Conservation (phyloP, 768 basidiomycete species). For the Boletellus ananas region DNA sequence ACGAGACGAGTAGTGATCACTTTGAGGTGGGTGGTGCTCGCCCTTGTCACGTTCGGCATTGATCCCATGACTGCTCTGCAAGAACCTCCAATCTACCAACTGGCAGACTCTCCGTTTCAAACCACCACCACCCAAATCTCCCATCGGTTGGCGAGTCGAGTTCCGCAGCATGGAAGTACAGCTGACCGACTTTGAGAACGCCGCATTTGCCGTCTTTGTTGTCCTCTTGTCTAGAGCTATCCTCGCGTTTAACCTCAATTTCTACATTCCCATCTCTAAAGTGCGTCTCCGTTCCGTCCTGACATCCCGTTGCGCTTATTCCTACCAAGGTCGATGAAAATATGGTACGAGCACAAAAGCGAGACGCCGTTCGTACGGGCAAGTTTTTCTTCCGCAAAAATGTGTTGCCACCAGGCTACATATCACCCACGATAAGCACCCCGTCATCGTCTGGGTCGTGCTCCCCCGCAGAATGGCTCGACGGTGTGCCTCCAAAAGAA, state of each 20-base stretch:
- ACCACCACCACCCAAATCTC: conserved; percentile 88
- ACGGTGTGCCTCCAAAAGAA: conserved; percentile 45
- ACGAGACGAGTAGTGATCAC: conserved; percentile 83
- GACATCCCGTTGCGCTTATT: background rate
- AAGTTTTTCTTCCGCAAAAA: conserved; percentile 91
- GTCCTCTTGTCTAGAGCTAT: conserved; percentile 94
- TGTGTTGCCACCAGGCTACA: conserved; percentile 58
- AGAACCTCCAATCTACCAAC: conserved; percentile 99
- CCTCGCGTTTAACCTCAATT: conserved; percentile 84
- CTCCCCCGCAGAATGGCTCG: conserved; percentile 33
- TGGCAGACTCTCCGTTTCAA: conserved; percentile 99
- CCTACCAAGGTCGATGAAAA: conserved; percentile 86
- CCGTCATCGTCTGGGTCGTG: conserved; percentile 43
- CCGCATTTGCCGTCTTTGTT: conserved; percentile 92
- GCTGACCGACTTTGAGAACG: conserved; percentile 98
- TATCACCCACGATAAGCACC: conserved; percentile 36
- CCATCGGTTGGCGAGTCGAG: conserved; percentile 97
- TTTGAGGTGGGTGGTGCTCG: conserved; percentile 67
- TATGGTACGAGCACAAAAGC: conserved; percentile 83
- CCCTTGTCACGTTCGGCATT: background rate
- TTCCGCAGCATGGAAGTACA: conserved; percentile 99
- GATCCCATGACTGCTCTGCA: conserved; percentile 4
- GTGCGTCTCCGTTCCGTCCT: conserved; percentile 34
- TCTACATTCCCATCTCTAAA: conserved; percentile 97
- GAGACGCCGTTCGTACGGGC: conserved; percentile 69